These are phyloP conservation scores for Kwoniella sp. DNA, from an alignment of 768 basidiomycete genomes.

Conservation along the genomic window DNA sequence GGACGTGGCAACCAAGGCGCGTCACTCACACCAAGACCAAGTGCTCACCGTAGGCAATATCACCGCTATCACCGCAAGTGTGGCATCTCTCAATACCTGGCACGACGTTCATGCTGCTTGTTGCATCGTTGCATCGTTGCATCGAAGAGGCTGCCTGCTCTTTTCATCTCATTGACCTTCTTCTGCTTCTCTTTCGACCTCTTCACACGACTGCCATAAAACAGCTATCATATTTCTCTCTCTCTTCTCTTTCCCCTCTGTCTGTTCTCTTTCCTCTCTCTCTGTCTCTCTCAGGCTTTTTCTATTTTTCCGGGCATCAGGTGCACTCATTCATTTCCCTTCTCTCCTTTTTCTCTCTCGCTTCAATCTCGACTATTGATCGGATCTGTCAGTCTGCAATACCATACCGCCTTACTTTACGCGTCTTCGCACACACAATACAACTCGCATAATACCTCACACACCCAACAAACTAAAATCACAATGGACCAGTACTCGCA, in stretches of 20 bases:
- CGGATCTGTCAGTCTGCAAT: neutral
- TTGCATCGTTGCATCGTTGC: neutral
- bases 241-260: constrained; percentile 15
- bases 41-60: constrained; percentile 11
- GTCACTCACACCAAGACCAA: constrained; percentile 9
- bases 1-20: constrained; percentile 27
- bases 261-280: constrained; percentile 46
- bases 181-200: constrained; percentile 4
- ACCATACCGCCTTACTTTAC: neutral
- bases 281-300: constrained; percentile 54
- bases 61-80: constrained; percentile 3
- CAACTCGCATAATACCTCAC: neutral
- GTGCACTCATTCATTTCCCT: constrained; percentile 36
- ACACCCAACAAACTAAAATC: neutral
- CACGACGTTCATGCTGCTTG: neutral
- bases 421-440: constrained; percentile 1
- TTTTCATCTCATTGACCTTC: neutral
- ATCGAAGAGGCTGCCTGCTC: too few relatives aligned
- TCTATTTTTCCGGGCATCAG: constrained; percentile 27
- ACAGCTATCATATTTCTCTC: constrained; percentile 9
- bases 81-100: constrained; percentile 5
- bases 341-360: constrained; percentile 57
- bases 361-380: constrained; percentile 43
- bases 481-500: constrained; percentile 25
- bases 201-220: neutral